These are phyloP conservation scores for Polyplosphaeria fusca DNA, from an alignment of 495 filamentous ascomycete genomes.

Conservation along the genomic window DNA sequence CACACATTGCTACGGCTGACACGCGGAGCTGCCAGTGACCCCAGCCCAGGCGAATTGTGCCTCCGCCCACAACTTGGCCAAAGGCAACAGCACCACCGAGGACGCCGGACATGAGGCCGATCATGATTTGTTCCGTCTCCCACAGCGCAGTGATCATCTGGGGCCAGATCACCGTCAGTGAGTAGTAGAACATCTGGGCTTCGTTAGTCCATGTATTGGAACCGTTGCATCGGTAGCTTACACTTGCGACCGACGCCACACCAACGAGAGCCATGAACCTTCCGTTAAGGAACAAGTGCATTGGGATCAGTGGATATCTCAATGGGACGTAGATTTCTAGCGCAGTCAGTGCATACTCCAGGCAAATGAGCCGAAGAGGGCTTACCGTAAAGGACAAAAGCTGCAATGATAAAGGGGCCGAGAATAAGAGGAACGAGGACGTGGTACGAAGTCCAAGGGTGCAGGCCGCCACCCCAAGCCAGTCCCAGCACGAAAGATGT, in stretches of 20 bases:
- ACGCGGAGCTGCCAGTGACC: conserved; percentile 16
- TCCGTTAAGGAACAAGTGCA: conserved; percentile 16
- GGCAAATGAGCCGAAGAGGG: not conserved
- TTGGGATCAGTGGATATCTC: conserved; percentile 25
- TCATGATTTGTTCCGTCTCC: conserved; percentile 1
- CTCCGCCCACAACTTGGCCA: conserved; percentile 15
- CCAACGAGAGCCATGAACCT: conserved; percentile 14
- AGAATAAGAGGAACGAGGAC: conserved; percentile 18
- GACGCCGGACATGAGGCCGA: conserved; percentile 11
- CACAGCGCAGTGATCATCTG: conserved; percentile 23
- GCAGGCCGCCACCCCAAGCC: conserved; percentile 10
- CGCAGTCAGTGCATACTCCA: not conserved
- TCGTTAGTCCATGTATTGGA: not conserved
- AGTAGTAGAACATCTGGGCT: conserved; percentile 26
- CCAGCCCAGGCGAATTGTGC: conserved; percentile 4
- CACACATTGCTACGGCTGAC: conserved; percentile 8
- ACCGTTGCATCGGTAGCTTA: not conserved
- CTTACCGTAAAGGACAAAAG: conserved; percentile 8
- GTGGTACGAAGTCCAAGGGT: conserved; percentile 19
- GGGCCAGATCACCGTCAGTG: conserved; percentile 16
- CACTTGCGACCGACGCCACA: conserved; percentile 11
- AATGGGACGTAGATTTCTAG: conserved; percentile 10
- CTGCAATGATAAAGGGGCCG: conserved; percentile 9
- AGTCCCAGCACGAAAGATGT: conserved; percentile 12
- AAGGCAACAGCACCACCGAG: conserved; percentile 15